Conservation (phyloP, 1,284 basidiomycete genomes). For the Cryptococcus depauperatus region DNA sequence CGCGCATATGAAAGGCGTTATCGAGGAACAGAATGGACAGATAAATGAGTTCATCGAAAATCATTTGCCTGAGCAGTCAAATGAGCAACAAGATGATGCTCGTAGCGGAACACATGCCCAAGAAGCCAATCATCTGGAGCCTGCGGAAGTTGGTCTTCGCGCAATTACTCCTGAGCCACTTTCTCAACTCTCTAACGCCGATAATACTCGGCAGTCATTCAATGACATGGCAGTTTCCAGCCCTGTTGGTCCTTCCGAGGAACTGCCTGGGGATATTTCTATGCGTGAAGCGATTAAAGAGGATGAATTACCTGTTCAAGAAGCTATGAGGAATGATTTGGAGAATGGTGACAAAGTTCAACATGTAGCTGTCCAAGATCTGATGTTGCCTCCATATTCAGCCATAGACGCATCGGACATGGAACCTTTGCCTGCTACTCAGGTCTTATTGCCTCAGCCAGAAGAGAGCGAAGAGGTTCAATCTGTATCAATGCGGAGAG, state of each 20-base stretch:
- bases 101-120: too few species aligned
- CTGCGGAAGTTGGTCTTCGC: too few species aligned
- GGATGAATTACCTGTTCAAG: constrained; percentile 10
- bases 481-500: neutral
- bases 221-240: constrained; percentile 9
- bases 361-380: constrained; percentile 6
- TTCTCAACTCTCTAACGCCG: neutral
- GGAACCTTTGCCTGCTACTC: constrained; percentile 10
- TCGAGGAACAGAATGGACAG: too few species aligned
- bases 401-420: neutral
- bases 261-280: constrained; percentile 15
- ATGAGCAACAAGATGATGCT: too few species aligned
- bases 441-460: neutral
- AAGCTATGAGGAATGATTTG: neutral
- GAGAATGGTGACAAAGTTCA: neutral
- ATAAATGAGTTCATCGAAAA: too few species aligned
- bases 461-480: neutral
- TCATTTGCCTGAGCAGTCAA: too few species aligned
- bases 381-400: constrained; percentile 14
- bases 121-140: too few species aligned
- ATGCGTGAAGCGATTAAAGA: constrained; percentile 19
- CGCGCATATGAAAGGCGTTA: too few species aligned
- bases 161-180: neutral
- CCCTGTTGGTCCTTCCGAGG: constrained; percentile 4
- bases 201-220: constrained; percentile 8